Evolutionary conservation across 1,139 yeast genomes (phyloP), one percentile per base, ranked within the genome.

Genomic region (Blastobotrys indianensis): DNA sequence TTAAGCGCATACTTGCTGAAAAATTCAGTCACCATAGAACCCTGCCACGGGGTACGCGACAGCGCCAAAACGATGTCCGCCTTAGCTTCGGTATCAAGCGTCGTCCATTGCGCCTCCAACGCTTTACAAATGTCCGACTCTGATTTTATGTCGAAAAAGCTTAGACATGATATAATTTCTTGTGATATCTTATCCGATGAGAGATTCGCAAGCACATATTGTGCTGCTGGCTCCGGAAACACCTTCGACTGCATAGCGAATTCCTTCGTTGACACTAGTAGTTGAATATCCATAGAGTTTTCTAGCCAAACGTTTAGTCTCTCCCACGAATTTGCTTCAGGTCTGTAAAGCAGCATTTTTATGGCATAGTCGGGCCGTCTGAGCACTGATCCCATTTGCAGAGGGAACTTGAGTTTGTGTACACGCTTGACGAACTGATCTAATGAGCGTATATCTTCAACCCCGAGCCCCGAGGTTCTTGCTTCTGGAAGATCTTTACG

Each of bases 271-370:
- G 45, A 13, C 33, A 49, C 34, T 51, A 50, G n/a, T 50, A 42
- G 15, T 39, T 45, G 47, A 20, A 50, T 53, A 32, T 47, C 46
- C 6, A 58, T 43, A 5, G 51, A 48, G 34, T 57, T 49, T 8
- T 50, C 44, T 9, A 61, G 49, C 63, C 63, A 61, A 35, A 47
- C 50, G 41, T 60, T 56, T 6, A 61, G 47, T 23, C 62, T 43
- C 16, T 51, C 54, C 63, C 62, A 61, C 1, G 51, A 50, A 9
- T 39, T 42, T 32, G 48, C 50, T 16, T 49, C 47, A 2, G 52
- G 56, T 44, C 50, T 53, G 37, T 59, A 59, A 28, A 54, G 40
- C 13, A 60, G 34, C 10, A 60, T 49, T 17, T 54, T 46, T 1
- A 54, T 44, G 2, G 51, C 46, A 7, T 49, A 52, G 12, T 51